phyloP scores from a whole-genome alignment of 805 yeast genomes.

The Danielia oregonensis region DNA sequence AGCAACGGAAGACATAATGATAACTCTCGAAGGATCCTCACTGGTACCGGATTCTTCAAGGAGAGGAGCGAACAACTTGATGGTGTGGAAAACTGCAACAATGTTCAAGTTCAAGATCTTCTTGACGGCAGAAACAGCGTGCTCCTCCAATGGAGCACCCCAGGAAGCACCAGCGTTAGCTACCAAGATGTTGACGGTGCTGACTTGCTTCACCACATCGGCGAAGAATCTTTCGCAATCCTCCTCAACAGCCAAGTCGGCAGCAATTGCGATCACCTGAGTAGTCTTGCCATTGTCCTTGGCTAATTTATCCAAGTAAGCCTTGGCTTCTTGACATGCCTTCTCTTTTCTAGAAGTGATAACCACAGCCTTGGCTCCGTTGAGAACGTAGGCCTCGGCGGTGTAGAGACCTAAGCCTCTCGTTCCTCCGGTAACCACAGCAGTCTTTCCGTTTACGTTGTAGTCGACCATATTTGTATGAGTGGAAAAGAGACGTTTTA shows the following conservation, averaged over 20 bases:
- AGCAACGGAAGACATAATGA: slow-evolving; percentile 66
- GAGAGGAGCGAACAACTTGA: slow-evolving; percentile 59
- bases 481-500: too few relatives aligned
- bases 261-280: slow-evolving; percentile 44
- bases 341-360: slow-evolving; percentile 61
- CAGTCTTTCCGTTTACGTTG: slow-evolving; percentile 58
- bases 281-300: slow-evolving; percentile 28
- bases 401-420: slow-evolving; percentile 70
- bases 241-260: slow-evolving; percentile 50
- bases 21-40: slow-evolving; percentile 60
- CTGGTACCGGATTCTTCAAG: slow-evolving; percentile 48
- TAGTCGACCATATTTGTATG: slow-evolving; percentile 42
- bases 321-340: slow-evolving; percentile 59
- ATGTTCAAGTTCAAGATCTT: slow-evolving; percentile 64
- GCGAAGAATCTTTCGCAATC: slow-evolving; percentile 45
- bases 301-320: slow-evolving; percentile 33
- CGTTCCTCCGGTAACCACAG: slow-evolving; percentile 70
- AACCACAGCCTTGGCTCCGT: slow-evolving; percentile 60
- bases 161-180: slow-evolving; percentile 82
- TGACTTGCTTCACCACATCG: slow-evolving; percentile 36
- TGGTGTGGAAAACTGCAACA: slow-evolving; percentile 62
- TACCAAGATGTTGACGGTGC: slow-evolving; percentile 56
- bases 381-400: slow-evolving; percentile 58
- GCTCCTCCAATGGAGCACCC: slow-evolving; percentile 63
- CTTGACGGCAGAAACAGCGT: slow-evolving; percentile 57